A percentile compares a stretch with the other conserved stretches of the same genome.
Conservation (phyloP, 306 rosid genomes). For the Casuarina equisetifolia region DNA sequence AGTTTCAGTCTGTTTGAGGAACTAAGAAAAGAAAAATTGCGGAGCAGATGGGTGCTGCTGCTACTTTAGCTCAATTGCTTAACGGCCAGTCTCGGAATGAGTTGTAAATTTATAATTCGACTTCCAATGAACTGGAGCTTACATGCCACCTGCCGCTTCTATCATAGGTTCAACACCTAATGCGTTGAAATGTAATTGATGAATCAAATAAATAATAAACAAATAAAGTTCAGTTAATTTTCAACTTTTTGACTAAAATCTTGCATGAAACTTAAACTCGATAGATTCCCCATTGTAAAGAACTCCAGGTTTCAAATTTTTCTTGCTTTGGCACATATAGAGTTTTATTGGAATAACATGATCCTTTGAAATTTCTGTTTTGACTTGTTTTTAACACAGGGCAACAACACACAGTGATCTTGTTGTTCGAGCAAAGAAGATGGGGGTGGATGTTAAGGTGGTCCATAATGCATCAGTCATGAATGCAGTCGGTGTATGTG, state of each 20-base stretch:
- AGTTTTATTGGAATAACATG: background rate
- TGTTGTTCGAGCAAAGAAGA: conserved; percentile 81
- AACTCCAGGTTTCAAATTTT: too few relatives aligned
- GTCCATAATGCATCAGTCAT: conserved; percentile 85
- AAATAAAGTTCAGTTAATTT: background rate
- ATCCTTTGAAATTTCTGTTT: background rate
- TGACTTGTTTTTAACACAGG: background rate
- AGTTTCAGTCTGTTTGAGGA: background rate
- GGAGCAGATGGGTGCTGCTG: background rate
- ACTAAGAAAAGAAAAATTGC: background rate
- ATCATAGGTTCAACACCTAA: too few relatives aligned
- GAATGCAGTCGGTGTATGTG: conserved; percentile 89
- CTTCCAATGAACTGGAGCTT: background rate
- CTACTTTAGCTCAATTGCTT: background rate
- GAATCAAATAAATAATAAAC: too few relatives aligned
- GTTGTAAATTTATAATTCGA: too few relatives aligned
- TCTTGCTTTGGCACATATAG: background rate
- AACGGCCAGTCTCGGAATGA: background rate
- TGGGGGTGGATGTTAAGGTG: conserved; percentile 65
- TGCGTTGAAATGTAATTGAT: too few relatives aligned
- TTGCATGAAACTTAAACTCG: background rate
- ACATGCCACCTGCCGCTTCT: background rate
- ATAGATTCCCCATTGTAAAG: too few relatives aligned
- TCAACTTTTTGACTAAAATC: background rate
- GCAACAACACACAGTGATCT: conserved; percentile 38